Conservation (phyloP, 805 yeast genomes). For the Kodamaea jinghongensis region DNA sequence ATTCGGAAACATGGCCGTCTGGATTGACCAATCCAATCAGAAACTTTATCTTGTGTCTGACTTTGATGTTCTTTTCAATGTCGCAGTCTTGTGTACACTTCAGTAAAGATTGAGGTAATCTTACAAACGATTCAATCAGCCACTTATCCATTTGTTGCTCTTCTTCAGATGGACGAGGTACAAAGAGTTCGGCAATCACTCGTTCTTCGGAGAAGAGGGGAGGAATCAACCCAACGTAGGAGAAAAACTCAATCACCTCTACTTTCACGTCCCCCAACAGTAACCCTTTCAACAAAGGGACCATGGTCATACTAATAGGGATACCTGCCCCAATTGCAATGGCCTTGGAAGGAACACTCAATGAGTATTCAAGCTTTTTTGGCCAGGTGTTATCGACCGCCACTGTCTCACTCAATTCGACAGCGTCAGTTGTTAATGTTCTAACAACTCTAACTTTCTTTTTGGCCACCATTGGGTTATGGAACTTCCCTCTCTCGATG, state of each 20-base stretch:
- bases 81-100: slow-evolving; percentile 87
- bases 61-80: slow-evolving; percentile 64
- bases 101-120: slow-evolving; percentile 69
- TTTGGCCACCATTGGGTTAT: slow-evolving; percentile 59
- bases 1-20: slow-evolving; percentile 89
- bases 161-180: slow-evolving; percentile 44
- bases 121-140: slow-evolving; percentile 63
- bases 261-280: slow-evolving; percentile 71
- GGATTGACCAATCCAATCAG: slow-evolving; percentile 76
- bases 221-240: slow-evolving; percentile 57
- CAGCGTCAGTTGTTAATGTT: slow-evolving; percentile 82
- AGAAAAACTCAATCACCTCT: slow-evolving; percentile 63
- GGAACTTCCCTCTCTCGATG: slow-evolving; percentile 79
- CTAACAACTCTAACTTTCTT: slow-evolving; percentile 79
- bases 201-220: slow-evolving; percentile 64
- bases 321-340: slow-evolving; percentile 83
- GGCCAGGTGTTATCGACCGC: slow-evolving; percentile 97
- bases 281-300: slow-evolving; percentile 81
- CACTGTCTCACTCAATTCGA: slow-evolving; percentile 86
- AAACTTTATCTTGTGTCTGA: slow-evolving; percentile 85
- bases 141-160: slow-evolving; percentile 55
- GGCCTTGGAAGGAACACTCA: slow-evolving; percentile 84
- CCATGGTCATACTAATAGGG: slow-evolving; percentile 66
- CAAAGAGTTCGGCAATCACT: slow-evolving; percentile 46
- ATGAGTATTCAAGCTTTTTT: slow-evolving; percentile 81